Conservation (phyloP, 495 filamentous ascomycete genomes). For the Neurospora sp. region DNA sequence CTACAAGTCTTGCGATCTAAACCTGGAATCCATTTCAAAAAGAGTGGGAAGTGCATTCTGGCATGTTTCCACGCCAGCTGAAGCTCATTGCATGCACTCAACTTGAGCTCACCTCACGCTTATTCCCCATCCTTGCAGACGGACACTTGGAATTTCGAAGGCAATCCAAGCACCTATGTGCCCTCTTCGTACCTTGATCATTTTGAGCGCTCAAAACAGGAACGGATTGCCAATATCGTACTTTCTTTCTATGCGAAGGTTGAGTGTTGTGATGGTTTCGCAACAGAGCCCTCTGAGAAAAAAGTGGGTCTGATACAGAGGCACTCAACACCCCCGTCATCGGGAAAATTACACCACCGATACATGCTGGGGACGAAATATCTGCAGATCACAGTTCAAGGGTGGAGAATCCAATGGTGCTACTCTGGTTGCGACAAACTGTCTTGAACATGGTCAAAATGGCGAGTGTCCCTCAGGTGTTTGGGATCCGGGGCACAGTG, state of each 20-base stretch:
- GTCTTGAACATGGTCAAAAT: background rate
- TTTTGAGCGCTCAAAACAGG: fast-evolving
- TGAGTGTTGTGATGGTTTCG: background rate
- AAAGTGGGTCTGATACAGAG: background rate
- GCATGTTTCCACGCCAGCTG: no score
- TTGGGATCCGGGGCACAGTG: background rate
- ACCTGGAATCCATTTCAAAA: no score
- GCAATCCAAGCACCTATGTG: background rate
- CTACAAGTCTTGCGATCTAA: no score
- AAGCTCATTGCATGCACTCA: background rate
- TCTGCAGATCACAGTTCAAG: no score
- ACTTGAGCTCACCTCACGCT: background rate
- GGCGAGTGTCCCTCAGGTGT: background rate
- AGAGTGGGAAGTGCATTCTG: no score
- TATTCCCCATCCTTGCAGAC: background rate
- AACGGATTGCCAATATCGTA: fast-evolving
- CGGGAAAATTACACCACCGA: background rate
- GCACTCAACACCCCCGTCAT: background rate
- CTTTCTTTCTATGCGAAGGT: background rate
- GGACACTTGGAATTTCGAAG: background rate
- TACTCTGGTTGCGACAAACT: background rate
- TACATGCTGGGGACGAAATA: background rate
- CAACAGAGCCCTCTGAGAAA: background rate
- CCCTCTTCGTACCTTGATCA: fast-evolving
- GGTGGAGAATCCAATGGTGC: no score